Percentiles rank a stretch among this genome's conserved stretches.
These are phyloP conservation scores for Rutstroemia sp. DNA, from an alignment of 2,329 filamentous ascomycete genomes.

Conservation along the genomic window DNA sequence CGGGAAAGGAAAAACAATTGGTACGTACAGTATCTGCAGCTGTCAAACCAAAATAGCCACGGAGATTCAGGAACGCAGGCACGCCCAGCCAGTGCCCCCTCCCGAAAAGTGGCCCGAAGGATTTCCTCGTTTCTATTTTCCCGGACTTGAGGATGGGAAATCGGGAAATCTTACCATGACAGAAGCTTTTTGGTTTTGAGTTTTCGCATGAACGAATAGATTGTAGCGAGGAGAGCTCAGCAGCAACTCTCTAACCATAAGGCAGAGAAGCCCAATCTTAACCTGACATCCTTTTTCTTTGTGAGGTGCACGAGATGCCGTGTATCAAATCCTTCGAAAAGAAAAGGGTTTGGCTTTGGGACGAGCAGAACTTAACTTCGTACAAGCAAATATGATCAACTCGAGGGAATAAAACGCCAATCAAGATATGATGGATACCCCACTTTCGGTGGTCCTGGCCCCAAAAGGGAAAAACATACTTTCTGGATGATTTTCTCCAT, in stretches of 20 bases:
- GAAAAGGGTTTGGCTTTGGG: not conserved
- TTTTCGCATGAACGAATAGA: no score
- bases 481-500: not conserved
- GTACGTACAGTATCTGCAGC: not conserved
- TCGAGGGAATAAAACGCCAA: conserved; percentile 3
- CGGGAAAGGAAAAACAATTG: not conserved
- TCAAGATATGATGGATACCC: not conserved
- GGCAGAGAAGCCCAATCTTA: no score
- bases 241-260: no score
- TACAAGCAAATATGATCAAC: not conserved
- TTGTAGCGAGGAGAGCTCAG: no score
- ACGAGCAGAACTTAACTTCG: no score
- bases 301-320: no score
- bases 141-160: not conserved
- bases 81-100: not conserved
- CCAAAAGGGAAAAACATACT: not conserved
- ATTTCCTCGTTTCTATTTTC: not conserved
- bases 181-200: no score
- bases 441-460: not conserved
- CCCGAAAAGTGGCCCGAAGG: not conserved
- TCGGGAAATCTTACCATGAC: not conserved
- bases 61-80: conserved; percentile 7
- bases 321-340: not conserved
- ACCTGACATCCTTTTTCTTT: no score
- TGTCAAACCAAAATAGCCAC: conserved; percentile 3